These are phyloP conservation scores for Spiraea crenata DNA, from an alignment of 331 rosid genomes.

Conservation along the genomic window DNA sequence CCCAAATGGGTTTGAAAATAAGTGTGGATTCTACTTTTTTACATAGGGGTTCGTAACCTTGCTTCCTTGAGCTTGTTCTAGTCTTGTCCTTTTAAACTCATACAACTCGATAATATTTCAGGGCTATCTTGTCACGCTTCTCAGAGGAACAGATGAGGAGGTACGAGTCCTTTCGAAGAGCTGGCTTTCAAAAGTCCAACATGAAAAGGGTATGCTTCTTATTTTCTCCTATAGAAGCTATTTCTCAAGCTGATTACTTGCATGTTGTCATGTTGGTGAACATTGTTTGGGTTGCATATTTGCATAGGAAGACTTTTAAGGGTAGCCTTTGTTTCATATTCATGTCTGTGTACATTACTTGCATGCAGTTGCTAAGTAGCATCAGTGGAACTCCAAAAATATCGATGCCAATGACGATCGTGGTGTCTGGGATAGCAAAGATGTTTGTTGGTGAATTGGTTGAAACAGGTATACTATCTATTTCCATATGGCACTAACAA, in stretches of 20 bases:
- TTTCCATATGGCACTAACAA: neutral
- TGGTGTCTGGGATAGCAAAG: conserved; percentile 91
- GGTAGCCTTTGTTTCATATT: neutral
- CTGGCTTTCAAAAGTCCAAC: conserved; percentile 89
- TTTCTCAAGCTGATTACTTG: neutral
- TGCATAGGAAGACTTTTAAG: neutral
- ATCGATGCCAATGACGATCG: conserved; percentile 85
- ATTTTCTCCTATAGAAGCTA: neutral
- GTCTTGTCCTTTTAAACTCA: conserved; percentile 1
- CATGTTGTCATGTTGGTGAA: neutral
- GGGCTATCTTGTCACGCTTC: conserved; percentile 80
- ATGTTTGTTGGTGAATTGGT: conserved; percentile 92
- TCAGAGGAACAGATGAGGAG: conserved; percentile 92
- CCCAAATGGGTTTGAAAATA: neutral
- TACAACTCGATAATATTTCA: conserved; percentile 23
- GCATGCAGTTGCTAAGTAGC: conserved; percentile 69
- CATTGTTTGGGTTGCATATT: neutral
- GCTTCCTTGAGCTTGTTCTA: conserved; percentile 7
- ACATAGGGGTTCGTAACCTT: neutral
- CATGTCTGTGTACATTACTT: conserved; percentile 7
- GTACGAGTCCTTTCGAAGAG: conserved; percentile 88
- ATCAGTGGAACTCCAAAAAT: conserved; percentile 86
- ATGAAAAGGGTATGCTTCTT: conserved; percentile 69
- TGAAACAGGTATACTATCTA: conserved; percentile 57
- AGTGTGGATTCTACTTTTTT: neutral